Evolutionary conservation across 2,329 filamentous ascomycete species (phyloP).

Genomic region (Xylariales sp.): DNA sequence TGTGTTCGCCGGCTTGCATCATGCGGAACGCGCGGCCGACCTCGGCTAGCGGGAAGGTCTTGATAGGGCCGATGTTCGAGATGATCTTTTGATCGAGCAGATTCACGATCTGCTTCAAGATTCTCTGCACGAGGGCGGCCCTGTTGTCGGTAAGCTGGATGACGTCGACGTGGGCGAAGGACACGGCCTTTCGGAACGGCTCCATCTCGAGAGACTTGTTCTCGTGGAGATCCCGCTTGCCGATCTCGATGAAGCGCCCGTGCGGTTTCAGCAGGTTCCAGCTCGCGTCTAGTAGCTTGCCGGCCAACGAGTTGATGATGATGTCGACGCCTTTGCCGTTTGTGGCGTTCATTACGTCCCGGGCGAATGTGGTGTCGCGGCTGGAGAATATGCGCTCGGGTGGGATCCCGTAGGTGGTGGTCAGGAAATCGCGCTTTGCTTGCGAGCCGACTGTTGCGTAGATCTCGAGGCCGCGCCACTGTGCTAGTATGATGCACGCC

Average conservation of each 20-base stretch:
- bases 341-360: conserved; percentile 21
- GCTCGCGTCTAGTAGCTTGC: conserved; percentile 29
- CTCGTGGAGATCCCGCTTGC: conserved; percentile 33
- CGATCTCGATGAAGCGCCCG: conserved; percentile 40
- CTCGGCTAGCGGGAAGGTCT: conserved; percentile 40
- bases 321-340: conserved; percentile 38
- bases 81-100: conserved; percentile 23
- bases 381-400: conserved; percentile 38
- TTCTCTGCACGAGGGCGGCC: conserved; percentile 13
- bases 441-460: conserved; percentile 33
- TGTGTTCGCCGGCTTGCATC: conserved; percentile 54
- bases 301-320: conserved; percentile 39
- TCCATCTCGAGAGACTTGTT: conserved; percentile 28
- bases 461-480: conserved; percentile 33
- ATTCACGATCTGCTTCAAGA: conserved; percentile 14
- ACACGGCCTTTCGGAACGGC: conserved; percentile 26
- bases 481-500: conserved; percentile 34
- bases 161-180: conserved; percentile 20
- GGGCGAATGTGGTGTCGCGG: conserved; percentile 35
- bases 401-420: conserved; percentile 28
- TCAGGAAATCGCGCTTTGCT: conserved; percentile 34
- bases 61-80: conserved; percentile 43
- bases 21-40: conserved; percentile 53
- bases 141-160: conserved; percentile 12
- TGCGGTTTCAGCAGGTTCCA: conserved; percentile 30